Percentiles rank a stretch among this genome's conserved stretches.
Conservation (phyloP, 78 protist genomes). For the Emiliania huxleyi region DNA sequence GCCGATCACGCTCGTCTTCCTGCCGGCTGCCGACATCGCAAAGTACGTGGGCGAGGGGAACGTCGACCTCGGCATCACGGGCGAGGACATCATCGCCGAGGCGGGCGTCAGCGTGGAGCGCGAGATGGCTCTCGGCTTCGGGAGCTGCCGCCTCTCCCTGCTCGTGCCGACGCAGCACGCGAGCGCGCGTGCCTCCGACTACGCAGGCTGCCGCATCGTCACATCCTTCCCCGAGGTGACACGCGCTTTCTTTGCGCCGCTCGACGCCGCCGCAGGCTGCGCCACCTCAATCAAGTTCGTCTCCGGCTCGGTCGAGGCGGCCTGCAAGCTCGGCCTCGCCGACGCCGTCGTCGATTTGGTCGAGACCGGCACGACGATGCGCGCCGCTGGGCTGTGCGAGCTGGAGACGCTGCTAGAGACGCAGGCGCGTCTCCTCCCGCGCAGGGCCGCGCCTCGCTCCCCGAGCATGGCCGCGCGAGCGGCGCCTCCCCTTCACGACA, state of each 20-base stretch:
- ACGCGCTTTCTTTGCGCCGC: conserved; percentile 9
- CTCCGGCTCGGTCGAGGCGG: conserved; percentile 75
- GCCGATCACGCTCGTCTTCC: conserved; percentile 63
- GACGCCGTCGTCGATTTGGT: conserved; percentile 68
- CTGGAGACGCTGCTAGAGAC: background rate
- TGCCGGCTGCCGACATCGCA: conserved; percentile 77
- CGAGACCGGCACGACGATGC: conserved; percentile 79
- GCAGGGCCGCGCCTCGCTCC: too few relatives aligned
- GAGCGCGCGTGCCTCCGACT: background rate
- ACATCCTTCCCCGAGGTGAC: conserved; percentile 74
- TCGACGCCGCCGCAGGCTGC: background rate
- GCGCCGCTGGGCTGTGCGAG: conserved; percentile 65
- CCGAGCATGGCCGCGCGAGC: background rate
- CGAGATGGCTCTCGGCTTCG: conserved; percentile 58
- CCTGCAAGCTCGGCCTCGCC: conserved; percentile 46
- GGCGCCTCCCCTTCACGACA: background rate
- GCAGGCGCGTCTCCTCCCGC: too few relatives aligned
- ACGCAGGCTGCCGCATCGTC: conserved; percentile 60
- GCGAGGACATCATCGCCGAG: conserved; percentile 60
- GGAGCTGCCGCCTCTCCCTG: conserved; percentile 64
- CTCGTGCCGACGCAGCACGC: conserved; percentile 46
- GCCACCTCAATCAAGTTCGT: conserved; percentile 15
- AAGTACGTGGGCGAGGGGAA: conserved; percentile 57
- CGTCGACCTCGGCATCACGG: conserved; percentile 73
- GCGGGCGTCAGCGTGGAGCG: background rate